Conservation (phyloP, 2,329 filamentous ascomycete species). For the Penicillium vulpinum region DNA sequence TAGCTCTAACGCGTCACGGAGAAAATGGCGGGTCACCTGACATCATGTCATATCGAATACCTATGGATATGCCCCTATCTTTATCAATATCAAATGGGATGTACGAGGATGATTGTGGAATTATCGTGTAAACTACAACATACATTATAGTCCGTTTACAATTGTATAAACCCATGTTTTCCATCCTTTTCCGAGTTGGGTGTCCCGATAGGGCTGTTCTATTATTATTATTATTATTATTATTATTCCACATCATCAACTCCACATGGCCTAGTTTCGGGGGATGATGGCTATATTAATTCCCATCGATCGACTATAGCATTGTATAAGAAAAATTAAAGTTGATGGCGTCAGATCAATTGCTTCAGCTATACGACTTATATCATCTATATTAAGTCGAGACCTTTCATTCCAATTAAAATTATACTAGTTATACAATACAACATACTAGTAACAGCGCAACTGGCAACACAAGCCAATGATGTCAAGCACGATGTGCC, state of each 20-base stretch:
- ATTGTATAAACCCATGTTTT: neutral
- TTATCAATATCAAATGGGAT: neutral
- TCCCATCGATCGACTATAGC: too few species aligned
- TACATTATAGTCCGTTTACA: too few species aligned
- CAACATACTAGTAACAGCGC: too few species aligned
- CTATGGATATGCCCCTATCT: neutral
- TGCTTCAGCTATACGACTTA: neutral
- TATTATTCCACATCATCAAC: neutral
- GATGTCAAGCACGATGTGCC: slow-evolving; percentile 1
- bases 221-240: neutral
- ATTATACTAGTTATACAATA: too few species aligned
- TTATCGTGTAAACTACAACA: neutral
- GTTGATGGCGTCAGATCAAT: neutral
- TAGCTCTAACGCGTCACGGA: neutral
- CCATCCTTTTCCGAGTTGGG: neutral
- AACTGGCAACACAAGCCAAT: neutral
- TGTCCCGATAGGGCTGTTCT: neutral
- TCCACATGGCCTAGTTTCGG: neutral
- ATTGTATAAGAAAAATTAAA: neutral
- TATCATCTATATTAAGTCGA: neutral
- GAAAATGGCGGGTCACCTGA: slow-evolving; percentile 6
- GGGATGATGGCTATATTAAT: neutral
- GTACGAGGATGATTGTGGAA: neutral
- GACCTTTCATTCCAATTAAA: too few species aligned
- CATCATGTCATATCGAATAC: neutral